Evolutionary conservation across 2,329 filamentous ascomycete species (phyloP), one percentile per base, ranked within the genome.

Genomic region (Penicillium janthinellum): DNA sequence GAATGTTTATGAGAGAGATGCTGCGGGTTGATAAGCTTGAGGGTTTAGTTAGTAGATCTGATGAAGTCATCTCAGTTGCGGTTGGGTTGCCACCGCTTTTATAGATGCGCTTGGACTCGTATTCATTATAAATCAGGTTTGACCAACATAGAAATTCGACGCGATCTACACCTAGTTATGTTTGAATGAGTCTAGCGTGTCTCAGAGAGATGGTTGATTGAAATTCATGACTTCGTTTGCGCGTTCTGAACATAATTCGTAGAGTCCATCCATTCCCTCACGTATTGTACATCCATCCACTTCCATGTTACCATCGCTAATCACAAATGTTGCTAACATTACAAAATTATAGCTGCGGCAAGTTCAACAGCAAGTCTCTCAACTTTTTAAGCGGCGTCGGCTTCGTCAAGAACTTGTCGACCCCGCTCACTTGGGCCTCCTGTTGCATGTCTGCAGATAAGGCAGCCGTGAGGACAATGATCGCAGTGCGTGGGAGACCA

Each of bases 321-420:
- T 10, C 10, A 28, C 22, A 28, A 12, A 35, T 17, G n/a, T 55
- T 55, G 31, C 14, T 47, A 37, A 17, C 35, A n/a, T 28, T 31
- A 39, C 41, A 47, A 38, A 15, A 39, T 12, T n/a, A 47, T 4
- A 55, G 47, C 4, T 45, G 44, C 3, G 56, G 57, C 44, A 64
- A 20, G 12, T 50, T 54, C 15, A 51, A 47, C 17, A 65, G 58
- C 45, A 65, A 38, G 17, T 58, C 56, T 17, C 54, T 63, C 12
- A 67, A 39, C 12, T 63, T 60, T 28, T 66, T 68, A 15, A 67
- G 53, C 11, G 66, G 64, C 0, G 68, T 76, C 5, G 71, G 71
- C 47, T 73, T 73, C 5, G 70, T 71, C 22, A 73, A 44, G 49
- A 71, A 73, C 54, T 69, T 57, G 50, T 70, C 64, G 31, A 69